phyloP scores from a whole-genome alignment of 495 filamentous ascomycete species.

The Schizothecium vesticola region DNA sequence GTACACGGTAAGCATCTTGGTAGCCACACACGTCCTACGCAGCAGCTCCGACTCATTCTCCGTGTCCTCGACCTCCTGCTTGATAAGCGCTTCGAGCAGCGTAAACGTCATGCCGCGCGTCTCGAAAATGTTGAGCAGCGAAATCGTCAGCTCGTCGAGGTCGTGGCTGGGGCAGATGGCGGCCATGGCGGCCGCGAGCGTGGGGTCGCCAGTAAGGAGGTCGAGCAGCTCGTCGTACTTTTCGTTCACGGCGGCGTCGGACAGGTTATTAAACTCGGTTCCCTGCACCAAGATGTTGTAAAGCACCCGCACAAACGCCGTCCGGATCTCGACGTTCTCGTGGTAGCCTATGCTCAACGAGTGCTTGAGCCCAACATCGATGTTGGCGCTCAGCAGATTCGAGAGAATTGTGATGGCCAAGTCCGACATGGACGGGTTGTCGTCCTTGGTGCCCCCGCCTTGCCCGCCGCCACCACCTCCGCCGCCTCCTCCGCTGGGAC shows the following conservation, averaged over 20 bases:
- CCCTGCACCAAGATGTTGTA: slow-evolving; percentile 63
- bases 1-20: slow-evolving; percentile 63
- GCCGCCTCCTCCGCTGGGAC: slow-evolving; percentile 20
- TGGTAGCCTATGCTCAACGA: slow-evolving; percentile 61
- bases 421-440: slow-evolving; percentile 47
- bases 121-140: slow-evolving; percentile 62
- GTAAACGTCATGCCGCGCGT: slow-evolving; percentile 53
- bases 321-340: slow-evolving; percentile 60
- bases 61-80: slow-evolving; percentile 61
- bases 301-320: slow-evolving; percentile 61
- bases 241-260: slow-evolving; percentile 57
- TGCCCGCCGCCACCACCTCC: background rate
- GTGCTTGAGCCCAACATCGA: slow-evolving; percentile 63
- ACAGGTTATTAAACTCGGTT: slow-evolving; percentile 60
- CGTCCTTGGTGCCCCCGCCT: slow-evolving; percentile 30
- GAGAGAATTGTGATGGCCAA: slow-evolving; percentile 59
- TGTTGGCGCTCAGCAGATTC: slow-evolving; percentile 61
- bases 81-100: slow-evolving; percentile 58
- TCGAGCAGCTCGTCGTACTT: slow-evolving; percentile 59
- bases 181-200: slow-evolving; percentile 55
- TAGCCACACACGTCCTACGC: slow-evolving; percentile 59
- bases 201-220: slow-evolving; percentile 54
- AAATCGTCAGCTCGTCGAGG: slow-evolving; percentile 60
- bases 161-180: slow-evolving; percentile 59
- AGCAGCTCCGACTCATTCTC: slow-evolving; percentile 61